Evolutionary conservation across 2,329 filamentous ascomycete species (phyloP).

Genomic region (Diaporthe humulicola): DNA sequence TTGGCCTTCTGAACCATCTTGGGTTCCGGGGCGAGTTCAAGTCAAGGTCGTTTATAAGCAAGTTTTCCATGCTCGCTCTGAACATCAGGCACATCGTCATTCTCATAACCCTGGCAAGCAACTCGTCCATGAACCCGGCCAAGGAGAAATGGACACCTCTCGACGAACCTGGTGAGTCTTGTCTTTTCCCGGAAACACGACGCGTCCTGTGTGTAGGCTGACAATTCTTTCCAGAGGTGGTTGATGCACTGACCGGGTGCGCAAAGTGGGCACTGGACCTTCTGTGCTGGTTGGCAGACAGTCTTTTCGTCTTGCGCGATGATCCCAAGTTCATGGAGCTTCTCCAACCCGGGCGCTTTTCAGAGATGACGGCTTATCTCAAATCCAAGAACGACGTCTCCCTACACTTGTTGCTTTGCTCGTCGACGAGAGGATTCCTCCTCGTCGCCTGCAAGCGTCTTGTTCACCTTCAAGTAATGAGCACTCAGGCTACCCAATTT

Average conservation of each 20-base stretch:
- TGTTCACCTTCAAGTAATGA: conserved; percentile 65
- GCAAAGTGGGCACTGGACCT: conserved; percentile 85
- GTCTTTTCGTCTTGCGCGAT: conserved; percentile 67
- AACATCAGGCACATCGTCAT: conserved; percentile 81
- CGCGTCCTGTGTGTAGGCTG: neutral
- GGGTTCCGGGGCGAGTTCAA: conserved; percentile 77
- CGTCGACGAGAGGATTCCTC: conserved; percentile 80
- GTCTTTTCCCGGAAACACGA: conserved; percentile 38
- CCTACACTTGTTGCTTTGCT: conserved; percentile 77
- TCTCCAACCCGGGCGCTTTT: conserved; percentile 61
- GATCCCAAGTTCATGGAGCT: conserved; percentile 65
- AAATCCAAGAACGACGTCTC: conserved; percentile 68
- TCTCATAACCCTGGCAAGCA: conserved; percentile 74
- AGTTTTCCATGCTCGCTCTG: conserved; percentile 80
- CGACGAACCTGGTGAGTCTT: conserved; percentile 70
- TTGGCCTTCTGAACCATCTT: conserved; percentile 84
- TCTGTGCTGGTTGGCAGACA: conserved; percentile 72
- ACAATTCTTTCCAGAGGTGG: conserved; percentile 68
- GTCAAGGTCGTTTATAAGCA: conserved; percentile 75
- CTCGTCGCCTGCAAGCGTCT: conserved; percentile 77
- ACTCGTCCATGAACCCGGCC: conserved; percentile 62
- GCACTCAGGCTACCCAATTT: conserved; percentile 63
- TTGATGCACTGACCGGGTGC: conserved; percentile 79
- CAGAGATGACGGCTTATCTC: conserved; percentile 65
- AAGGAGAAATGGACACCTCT: conserved; percentile 70